Conservation (phyloP, 2,329 filamentous ascomycete genomes). For the Curvularia spicifera region DNA sequence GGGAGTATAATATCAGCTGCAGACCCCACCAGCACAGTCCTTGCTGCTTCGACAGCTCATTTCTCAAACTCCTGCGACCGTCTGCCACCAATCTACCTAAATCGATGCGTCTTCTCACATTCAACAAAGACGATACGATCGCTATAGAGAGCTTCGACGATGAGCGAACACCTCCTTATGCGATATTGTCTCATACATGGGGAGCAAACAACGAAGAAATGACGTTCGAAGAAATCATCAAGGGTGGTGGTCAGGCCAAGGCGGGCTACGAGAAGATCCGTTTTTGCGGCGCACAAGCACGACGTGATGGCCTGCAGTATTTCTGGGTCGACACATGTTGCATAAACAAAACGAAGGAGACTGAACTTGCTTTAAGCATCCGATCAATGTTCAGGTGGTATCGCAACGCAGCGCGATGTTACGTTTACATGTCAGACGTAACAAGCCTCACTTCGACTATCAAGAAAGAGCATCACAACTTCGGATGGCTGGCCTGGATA, state of each 20-base stretch:
- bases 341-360: neutral
- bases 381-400: conserved; percentile 5
- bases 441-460: neutral
- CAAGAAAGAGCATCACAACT: neutral
- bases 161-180: conserved; percentile 5
- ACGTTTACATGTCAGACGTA: neutral
- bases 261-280: neutral
- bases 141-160: conserved; percentile 5
- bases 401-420: neutral
- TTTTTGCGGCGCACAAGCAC: conserved; percentile 6
- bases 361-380: neutral
- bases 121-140: conserved; percentile 11
- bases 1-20: too few species aligned
- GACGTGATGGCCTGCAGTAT: neutral
- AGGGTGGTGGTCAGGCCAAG: conserved; percentile 9
- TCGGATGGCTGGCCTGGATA: too few species aligned
- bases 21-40: too few species aligned
- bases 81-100: neutral
- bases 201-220: conserved; percentile 34
- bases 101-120: conserved; percentile 20
- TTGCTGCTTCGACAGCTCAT: too few species aligned
- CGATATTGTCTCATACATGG: conserved; percentile 43
- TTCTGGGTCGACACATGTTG: conserved; percentile 1
- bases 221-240: conserved; percentile 25
- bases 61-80: too few species aligned